Base-by-base conservation (phyloP, 1,284 basidiomycete genomes). In the Agaricales sp. region DNA sequence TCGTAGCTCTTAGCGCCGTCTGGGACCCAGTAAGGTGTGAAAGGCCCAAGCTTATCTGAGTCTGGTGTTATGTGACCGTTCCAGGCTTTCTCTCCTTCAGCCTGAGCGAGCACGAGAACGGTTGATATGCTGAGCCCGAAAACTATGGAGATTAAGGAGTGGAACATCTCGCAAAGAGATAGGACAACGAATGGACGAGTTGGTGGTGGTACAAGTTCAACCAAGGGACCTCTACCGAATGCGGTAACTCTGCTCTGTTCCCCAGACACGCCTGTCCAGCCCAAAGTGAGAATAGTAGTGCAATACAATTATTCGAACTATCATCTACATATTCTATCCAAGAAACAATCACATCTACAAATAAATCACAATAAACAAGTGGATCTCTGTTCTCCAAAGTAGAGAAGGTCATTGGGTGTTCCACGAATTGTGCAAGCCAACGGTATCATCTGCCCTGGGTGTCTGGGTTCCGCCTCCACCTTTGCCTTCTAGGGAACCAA, bases 391-490 rank as follows among this genome's bases (percentile, higher is more conserved):
- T 2, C 11, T 2, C 12, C 35, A 50, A 43, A 50, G 23, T 38
- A n/a, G n/a, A n/a, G n/a, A 38, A n/a, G n/a, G n/a, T n/a, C n/a
- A n/a, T n/a, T n/a, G n/a, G n/a, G n/a, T n/a, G n/a, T n/a, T n/a
- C 73, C 76, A 85, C 43, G 74, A 74, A 62, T 90, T 90, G 64
- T 89, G 79, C 56, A 90, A 64, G 38, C 87, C 87, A 57, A 90
- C 77, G 2, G 80, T 88, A 61, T 83, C 82, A 59, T 87, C 85
- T 26, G 73, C 71, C 6, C 77, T 54, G 23, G 22, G 35, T 16
- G 41, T 53, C 20, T 52, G 53, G 19, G 58, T 54, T 25, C 56
- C 63, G 24, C 64, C 63, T 21, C 64, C 66, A 35, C 63, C 65
- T 54, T 71, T 76, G 35, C 63, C 67, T 53, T 70, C 68, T 38